Conservation (phyloP, 768 basidiomycete genomes). For the Tylopilus plumbeoviolaceoides region DNA sequence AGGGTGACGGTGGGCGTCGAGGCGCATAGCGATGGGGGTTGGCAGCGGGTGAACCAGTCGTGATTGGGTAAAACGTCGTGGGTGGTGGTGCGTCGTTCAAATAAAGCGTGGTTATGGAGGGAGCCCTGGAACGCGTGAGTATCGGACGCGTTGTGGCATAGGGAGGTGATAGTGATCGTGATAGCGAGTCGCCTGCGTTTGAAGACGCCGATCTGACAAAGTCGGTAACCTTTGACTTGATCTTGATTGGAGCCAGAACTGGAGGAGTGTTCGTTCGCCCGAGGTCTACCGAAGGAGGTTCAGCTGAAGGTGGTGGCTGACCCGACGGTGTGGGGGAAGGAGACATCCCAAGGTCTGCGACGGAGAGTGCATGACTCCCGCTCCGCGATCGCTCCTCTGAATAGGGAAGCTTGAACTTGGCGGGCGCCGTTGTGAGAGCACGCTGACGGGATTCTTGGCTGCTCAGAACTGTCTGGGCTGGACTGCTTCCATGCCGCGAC, state of each 20-base stretch:
- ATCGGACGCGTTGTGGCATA: conserved; percentile 30
- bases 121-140: conserved; percentile 24
- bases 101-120: conserved; percentile 30
- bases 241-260: conserved; percentile 31
- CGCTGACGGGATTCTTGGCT: conserved; percentile 30
- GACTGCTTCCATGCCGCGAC: conserved; percentile 17
- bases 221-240: conserved; percentile 61
- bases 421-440: conserved; percentile 21
- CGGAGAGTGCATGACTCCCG: conserved; percentile 27
- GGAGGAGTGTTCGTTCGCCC: conserved; percentile 17
- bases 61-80: conserved; percentile 50
- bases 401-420: conserved; percentile 27
- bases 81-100: conserved; percentile 23
- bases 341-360: conserved; percentile 17
- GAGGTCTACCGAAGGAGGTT: conserved; percentile 8
- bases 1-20: conserved; percentile 33
- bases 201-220: conserved; percentile 35
- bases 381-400: conserved; percentile 32
- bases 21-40: conserved; percentile 53
- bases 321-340: conserved; percentile 11
- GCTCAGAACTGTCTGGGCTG: conserved; percentile 7
- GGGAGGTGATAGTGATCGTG: conserved; percentile 36
- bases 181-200: conserved; percentile 29
- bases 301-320: conserved; percentile 15
- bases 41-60: conserved; percentile 49